phyloP scores from a whole-genome alignment of 2,329 filamentous ascomycete species.

The Pyricularia grisea region DNA sequence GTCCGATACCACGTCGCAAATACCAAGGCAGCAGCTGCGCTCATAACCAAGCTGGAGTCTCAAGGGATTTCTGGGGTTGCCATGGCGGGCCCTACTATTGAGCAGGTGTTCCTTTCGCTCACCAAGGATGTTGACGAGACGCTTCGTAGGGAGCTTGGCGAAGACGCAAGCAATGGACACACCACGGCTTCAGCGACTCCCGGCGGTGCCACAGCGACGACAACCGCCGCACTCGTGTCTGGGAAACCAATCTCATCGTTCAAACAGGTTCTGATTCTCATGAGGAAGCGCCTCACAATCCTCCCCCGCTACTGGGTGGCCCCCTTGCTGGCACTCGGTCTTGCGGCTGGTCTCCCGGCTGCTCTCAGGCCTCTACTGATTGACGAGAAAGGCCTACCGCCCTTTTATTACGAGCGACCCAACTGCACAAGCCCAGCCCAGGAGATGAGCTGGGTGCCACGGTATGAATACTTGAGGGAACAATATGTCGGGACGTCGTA shows the following conservation, averaged over 20 bases:
- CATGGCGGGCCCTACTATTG: slow-evolving; percentile 80
- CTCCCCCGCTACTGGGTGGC: slow-evolving; percentile 68
- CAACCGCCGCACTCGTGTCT: slow-evolving; percentile 42
- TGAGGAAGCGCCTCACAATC: slow-evolving; percentile 68
- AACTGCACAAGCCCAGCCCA: not conserved
- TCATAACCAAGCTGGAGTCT: slow-evolving; percentile 61
- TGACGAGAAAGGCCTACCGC: slow-evolving; percentile 13
- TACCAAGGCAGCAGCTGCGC: slow-evolving; percentile 59
- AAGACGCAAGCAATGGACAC: not conserved
- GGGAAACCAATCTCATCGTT: slow-evolving; percentile 61
- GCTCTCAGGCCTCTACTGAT: slow-evolving; percentile 29
- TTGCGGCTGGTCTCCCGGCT: slow-evolving; percentile 63
- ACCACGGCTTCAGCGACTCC: not conserved
- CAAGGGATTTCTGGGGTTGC: slow-evolving; percentile 67
- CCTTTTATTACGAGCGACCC: slow-evolving; percentile 10
- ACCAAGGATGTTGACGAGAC: slow-evolving; percentile 67
- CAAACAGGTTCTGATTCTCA: slow-evolving; percentile 64
- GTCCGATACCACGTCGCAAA: slow-evolving; percentile 62
- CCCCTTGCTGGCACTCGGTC: slow-evolving; percentile 68
- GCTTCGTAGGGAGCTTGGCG: slow-evolving; percentile 7
- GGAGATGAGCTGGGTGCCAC: not conserved
- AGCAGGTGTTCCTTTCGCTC: slow-evolving; percentile 83
- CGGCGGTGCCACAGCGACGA: slow-evolving; percentile 1
- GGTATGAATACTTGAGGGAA: not conserved
- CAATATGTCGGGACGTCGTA: not conserved